phyloP scores from a whole-genome alignment of 139 green algal genomes.

The Chlamydomonas eustigma region DNA sequence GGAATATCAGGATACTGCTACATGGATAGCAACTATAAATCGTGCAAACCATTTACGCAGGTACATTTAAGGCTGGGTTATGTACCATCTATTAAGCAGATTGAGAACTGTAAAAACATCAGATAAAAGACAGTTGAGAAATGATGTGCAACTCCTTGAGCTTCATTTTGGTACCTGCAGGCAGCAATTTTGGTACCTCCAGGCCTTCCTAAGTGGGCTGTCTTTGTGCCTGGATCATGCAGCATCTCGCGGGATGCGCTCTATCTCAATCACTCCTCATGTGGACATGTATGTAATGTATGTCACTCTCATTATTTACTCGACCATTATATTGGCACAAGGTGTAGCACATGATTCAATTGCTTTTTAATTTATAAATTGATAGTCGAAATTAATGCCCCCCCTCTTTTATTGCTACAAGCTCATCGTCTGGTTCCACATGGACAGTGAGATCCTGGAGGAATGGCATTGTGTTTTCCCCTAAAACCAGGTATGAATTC shows the following conservation, averaged over 20 bases:
- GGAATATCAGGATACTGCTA: background rate
- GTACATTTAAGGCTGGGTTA: too few relatives aligned
- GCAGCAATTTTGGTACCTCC: too few relatives aligned
- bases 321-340: too few relatives aligned
- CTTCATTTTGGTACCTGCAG: background rate
- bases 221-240: background rate
- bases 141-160: background rate
- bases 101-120: too few relatives aligned
- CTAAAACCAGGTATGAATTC: background rate
- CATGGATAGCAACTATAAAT: constrained; percentile 7
- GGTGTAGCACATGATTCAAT: too few relatives aligned
- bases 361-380: too few relatives aligned
- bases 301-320: too few relatives aligned
- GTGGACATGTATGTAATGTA: background rate
- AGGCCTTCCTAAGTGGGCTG: background rate
- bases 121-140: too few relatives aligned
- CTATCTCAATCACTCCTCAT: background rate
- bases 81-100: too few relatives aligned
- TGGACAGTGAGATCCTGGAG: background rate
- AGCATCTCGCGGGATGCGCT: background rate
- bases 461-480: background rate
- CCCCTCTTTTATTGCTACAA: background rate
- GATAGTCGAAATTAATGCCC: too few relatives aligned
- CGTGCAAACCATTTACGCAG: constrained; percentile 4
- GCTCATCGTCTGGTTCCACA: background rate